These are phyloP conservation scores for Tilletia setariae DNA, from an alignment of 1,284 basidiomycete species.

Conservation along the genomic window DNA sequence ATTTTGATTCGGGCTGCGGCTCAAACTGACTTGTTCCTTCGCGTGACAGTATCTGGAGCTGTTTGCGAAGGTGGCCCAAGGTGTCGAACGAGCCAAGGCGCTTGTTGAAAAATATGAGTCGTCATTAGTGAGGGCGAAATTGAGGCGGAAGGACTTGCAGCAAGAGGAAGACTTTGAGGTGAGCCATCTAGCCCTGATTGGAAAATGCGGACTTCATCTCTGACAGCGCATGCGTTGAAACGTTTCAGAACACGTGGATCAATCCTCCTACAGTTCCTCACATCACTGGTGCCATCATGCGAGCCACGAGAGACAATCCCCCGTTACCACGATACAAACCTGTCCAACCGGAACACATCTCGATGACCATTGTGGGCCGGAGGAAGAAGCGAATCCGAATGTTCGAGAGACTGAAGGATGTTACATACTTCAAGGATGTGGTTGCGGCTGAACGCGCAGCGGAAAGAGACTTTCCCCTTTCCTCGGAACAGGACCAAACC, in stretches of 20 bases:
- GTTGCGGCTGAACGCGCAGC: constrained; percentile 1
- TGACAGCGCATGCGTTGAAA: background rate
- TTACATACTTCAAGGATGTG: background rate
- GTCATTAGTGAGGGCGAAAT: background rate
- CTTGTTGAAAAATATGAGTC: background rate
- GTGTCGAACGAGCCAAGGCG: constrained; percentile 14
- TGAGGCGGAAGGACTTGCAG: background rate
- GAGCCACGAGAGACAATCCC: constrained; percentile 41
- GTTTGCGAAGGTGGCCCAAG: background rate
- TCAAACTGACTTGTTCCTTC: too few relatives aligned
- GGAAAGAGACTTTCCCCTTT: background rate
- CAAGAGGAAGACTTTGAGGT: constrained; percentile 1
- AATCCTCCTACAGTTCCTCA: constrained; percentile 31
- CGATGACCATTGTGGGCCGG: constrained; percentile 49
- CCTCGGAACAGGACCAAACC: background rate
- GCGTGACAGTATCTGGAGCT: too few relatives aligned
- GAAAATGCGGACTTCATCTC: background rate
- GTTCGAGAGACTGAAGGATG: constrained; percentile 5
- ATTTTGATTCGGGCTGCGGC: too few relatives aligned
- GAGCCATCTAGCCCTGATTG: background rate
- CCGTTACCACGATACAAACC: constrained; percentile 51
- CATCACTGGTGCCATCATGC: constrained; percentile 44
- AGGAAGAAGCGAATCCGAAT: background rate
- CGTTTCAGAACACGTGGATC: constrained; percentile 21
- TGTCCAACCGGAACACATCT: constrained; percentile 39